Conservation (phyloP, 768 basidiomycete genomes). For the Lactifluus rugatus region DNA sequence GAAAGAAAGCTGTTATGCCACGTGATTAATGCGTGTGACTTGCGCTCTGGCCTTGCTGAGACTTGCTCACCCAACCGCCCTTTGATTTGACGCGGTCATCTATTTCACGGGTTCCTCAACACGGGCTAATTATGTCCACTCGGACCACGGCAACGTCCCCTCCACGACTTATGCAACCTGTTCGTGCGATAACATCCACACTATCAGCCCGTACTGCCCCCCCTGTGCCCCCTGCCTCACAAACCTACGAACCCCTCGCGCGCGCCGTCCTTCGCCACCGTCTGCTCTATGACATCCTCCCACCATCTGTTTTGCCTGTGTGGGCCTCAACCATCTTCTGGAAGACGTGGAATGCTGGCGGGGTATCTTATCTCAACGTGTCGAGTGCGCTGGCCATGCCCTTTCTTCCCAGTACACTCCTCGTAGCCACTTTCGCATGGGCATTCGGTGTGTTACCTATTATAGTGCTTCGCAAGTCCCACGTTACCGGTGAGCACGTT, state of each 20-base stretch:
- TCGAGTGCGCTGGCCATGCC: conserved; percentile 35
- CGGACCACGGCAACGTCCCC: conserved; percentile 18
- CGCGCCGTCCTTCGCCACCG: conserved; percentile 54
- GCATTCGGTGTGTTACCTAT: conserved; percentile 44
- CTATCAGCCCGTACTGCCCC: conserved; percentile 41
- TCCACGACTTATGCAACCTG: conserved; percentile 23
- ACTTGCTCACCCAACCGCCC: no score
- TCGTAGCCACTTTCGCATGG: conserved; percentile 39
- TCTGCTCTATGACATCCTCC: conserved; percentile 44
- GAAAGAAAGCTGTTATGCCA: no score
- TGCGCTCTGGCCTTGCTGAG: no score
- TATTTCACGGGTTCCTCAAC: no score
- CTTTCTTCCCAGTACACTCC: conserved; percentile 30
- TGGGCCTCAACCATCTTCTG: conserved; percentile 35
- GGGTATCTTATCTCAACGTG: conserved; percentile 25
- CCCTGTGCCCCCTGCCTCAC: conserved; percentile 45
- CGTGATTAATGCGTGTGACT: no score
- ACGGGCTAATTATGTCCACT: background rate
- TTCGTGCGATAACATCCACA: conserved; percentile 34
- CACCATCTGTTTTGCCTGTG: conserved; percentile 38
- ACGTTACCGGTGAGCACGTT: conserved; percentile 44
- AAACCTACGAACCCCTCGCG: conserved; percentile 56
- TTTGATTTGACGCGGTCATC: no score
- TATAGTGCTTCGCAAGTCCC: conserved; percentile 46
- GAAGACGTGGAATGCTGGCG: conserved; percentile 38